Conservation (phyloP, 2,329 filamentous ascomycete genomes). For the Mollisiaceae sp. region DNA sequence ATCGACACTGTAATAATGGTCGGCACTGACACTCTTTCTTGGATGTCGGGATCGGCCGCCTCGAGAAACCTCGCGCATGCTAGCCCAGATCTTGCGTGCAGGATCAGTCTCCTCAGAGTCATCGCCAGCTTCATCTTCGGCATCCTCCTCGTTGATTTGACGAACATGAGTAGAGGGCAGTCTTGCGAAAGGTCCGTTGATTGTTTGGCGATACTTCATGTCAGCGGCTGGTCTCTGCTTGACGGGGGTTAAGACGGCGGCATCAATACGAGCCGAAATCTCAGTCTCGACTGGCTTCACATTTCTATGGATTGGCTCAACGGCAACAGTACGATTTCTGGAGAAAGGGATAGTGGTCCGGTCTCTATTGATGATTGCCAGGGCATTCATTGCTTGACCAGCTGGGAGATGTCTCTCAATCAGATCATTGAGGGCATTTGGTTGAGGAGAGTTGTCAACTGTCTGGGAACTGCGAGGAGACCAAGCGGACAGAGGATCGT, state of each 20-base stretch:
- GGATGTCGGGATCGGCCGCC: constrained; percentile 25
- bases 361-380: constrained; percentile 31
- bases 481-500: constrained; percentile 57
- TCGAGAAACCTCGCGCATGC: constrained; percentile 40
- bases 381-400: constrained; percentile 31
- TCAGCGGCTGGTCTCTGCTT: not conserved
- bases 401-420: constrained; percentile 36
- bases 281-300: constrained; percentile 20
- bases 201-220: not conserved
- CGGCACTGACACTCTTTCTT: constrained; percentile 31
- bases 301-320: constrained; percentile 29
- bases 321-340: constrained; percentile 8
- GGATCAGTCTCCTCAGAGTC: constrained; percentile 29
- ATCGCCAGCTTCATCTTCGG: constrained; percentile 25
- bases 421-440: constrained; percentile 34
- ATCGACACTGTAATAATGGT: constrained; percentile 33
- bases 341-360: constrained; percentile 21
- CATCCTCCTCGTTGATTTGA: not conserved
- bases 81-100: constrained; percentile 42
- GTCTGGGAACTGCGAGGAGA: constrained; percentile 49
- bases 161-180: not conserved
- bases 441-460: constrained; percentile 38
- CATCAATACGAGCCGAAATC: constrained; percentile 4
- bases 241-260: not conserved
- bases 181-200: not conserved